Conservation (phyloP, 495 filamentous ascomycete species). For the Penicillium riverlandense region DNA sequence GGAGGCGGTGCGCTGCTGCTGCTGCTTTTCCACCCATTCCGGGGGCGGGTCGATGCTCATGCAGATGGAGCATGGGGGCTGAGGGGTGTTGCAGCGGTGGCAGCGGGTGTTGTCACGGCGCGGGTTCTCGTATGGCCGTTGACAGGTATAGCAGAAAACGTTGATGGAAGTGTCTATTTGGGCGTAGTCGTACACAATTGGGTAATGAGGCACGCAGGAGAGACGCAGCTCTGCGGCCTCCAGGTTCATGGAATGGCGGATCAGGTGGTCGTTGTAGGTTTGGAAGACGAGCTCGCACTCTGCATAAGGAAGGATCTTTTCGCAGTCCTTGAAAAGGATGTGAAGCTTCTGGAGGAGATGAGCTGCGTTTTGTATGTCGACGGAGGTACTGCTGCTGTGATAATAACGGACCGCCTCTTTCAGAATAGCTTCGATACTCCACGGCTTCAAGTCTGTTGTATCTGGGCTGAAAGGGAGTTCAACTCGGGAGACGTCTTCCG, state of each 20-base stretch:
- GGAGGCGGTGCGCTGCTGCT: constrained; percentile 3
- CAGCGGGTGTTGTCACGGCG: constrained; percentile 35
- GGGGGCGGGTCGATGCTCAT: constrained; percentile 39
- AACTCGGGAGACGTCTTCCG: constrained; percentile 18
- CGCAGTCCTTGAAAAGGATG: constrained; percentile 31
- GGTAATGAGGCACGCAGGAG: constrained; percentile 53
- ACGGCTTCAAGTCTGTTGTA: constrained; percentile 31
- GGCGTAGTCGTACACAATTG: constrained; percentile 52
- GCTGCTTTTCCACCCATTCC: constrained; percentile 37
- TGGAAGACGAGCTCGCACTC: constrained; percentile 48
- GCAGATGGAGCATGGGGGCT: constrained; percentile 39
- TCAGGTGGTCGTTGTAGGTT: constrained; percentile 58
- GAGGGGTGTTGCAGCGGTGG: constrained; percentile 34
- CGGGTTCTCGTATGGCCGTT: constrained; percentile 39
- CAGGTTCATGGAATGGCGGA: constrained; percentile 54
- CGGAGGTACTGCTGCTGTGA: constrained; percentile 30
- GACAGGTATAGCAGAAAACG: constrained; percentile 41
- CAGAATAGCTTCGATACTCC: constrained; percentile 41
- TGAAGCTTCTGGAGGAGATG: constrained; percentile 40
- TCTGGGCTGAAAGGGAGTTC: constrained; percentile 25
- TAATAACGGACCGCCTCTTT: constrained; percentile 38
- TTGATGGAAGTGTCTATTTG: constrained; percentile 42
- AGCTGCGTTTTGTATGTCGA: constrained; percentile 40
- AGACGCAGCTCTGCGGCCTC: constrained; percentile 66
- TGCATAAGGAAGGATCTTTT: constrained; percentile 35